Percentiles rank a stretch among this genome's conserved stretches.
Evolutionary conservation across 495 filamentous ascomycete genomes (phyloP).

Genomic region (Podospora conica): DNA sequence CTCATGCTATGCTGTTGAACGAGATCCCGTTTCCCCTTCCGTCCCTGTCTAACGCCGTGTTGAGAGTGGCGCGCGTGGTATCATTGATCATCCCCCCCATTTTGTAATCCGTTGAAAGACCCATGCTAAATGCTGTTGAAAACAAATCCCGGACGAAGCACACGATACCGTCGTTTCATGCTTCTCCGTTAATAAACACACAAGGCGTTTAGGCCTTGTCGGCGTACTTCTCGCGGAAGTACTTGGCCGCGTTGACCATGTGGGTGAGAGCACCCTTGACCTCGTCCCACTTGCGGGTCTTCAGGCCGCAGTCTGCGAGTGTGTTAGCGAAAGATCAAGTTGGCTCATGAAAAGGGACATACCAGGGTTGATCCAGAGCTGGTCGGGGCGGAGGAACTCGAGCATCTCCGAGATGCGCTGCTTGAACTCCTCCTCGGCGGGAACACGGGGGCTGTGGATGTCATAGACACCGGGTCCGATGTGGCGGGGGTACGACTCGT

Average conservation of each 20-base stretch:
- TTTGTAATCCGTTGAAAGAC: constrained; percentile 28
- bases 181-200: background rate
- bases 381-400: constrained; percentile 69
- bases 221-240: constrained; percentile 81
- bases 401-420: constrained; percentile 96
- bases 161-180: constrained; percentile 15
- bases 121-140: constrained; percentile 37
- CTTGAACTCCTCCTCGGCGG: constrained; percentile 93
- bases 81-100: constrained; percentile 29
- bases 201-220: constrained; percentile 35
- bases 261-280: constrained; percentile 86
- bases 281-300: constrained; percentile 96
- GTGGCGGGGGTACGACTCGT: constrained; percentile 91
- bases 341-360: background rate
- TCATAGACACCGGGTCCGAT: constrained; percentile 99
- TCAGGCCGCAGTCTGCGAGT: constrained; percentile 83
- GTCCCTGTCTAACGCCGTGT: constrained; percentile 29
- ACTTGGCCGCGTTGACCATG: constrained; percentile 95
- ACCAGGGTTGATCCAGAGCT: constrained; percentile 92
- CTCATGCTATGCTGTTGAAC: constrained; percentile 32
- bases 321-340: background rate
- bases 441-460: constrained; percentile 97
- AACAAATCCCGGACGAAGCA: constrained; percentile 28
- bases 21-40: constrained; percentile 24
- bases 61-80: constrained; percentile 33